Percentiles rank a stretch among this genome's conserved stretches.
phyloP scores from a whole-genome alignment of 768 basidiomycete genomes.

The Podaxis sp. region DNA sequence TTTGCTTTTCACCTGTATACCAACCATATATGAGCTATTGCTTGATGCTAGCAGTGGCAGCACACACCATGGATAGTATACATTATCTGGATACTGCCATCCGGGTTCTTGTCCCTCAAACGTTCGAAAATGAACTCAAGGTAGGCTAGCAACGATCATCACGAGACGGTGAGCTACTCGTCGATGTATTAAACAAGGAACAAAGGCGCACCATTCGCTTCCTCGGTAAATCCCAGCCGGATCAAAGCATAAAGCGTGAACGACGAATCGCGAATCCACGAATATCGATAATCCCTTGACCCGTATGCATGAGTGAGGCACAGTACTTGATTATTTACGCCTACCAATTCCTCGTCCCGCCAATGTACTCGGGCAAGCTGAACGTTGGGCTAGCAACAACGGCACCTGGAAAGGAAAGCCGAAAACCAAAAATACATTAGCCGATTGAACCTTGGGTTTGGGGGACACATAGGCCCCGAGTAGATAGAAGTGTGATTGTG shows the following conservation, averaged over 20 bases:
- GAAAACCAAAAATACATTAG: neutral
- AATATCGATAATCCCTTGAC: slow-evolving; percentile 67
- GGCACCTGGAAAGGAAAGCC: slow-evolving; percentile 50
- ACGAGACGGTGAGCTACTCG: no score
- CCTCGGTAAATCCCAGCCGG: slow-evolving; percentile 90
- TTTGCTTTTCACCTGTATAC: slow-evolving; percentile 64
- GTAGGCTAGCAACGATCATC: slow-evolving; percentile 50
- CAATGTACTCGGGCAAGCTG: slow-evolving; percentile 89
- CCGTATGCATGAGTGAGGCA: neutral
- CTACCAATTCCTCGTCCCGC: slow-evolving; percentile 86
- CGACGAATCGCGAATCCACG: slow-evolving; percentile 94
- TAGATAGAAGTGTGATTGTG: neutral
- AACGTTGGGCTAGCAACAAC: slow-evolving; percentile 96
- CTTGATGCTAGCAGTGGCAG: neutral
- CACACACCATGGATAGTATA: slow-evolving; percentile 86
- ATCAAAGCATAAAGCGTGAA: slow-evolving; percentile 96
- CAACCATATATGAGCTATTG: neutral
- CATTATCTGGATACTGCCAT: slow-evolving; percentile 96
- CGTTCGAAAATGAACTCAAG: slow-evolving; percentile 91
- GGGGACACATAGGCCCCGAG: neutral
- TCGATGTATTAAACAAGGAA: slow-evolving; percentile 7
- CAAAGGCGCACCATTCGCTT: slow-evolving; percentile 70
- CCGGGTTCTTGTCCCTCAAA: slow-evolving; percentile 78
- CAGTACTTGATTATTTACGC: slow-evolving; percentile 15
- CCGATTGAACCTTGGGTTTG: neutral